These are phyloP conservation scores for Melanogaster broomeanus DNA, from an alignment of 768 basidiomycete genomes.

Conservation along the genomic window DNA sequence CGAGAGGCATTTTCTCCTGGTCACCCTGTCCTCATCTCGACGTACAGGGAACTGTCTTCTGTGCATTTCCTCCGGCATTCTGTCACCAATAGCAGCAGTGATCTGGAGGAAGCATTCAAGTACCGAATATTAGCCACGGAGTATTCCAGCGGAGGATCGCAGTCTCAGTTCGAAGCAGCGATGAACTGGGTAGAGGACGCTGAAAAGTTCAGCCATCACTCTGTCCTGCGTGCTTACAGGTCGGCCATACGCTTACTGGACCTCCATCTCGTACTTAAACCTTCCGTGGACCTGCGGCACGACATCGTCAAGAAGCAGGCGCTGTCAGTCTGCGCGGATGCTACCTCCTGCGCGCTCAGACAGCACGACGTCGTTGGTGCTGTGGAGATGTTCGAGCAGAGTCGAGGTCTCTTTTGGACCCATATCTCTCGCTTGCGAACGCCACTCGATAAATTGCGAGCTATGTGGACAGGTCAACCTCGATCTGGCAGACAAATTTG, in stretches of 20 bases:
- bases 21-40: constrained; percentile 12
- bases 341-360: constrained; percentile 28
- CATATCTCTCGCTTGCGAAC: constrained; percentile 24
- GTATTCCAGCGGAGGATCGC: constrained; percentile 18
- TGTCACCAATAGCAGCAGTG: constrained; percentile 5
- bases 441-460: constrained; percentile 23
- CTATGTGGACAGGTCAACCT: constrained; percentile 1
- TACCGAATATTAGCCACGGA: constrained; percentile 19
- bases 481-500: constrained; percentile 20
- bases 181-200: constrained; percentile 23
- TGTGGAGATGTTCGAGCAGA: constrained; percentile 39
- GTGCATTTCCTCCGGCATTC: constrained; percentile 10
- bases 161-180: constrained; percentile 14
- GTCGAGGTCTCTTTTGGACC: constrained; percentile 27
- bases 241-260: constrained; percentile 19
- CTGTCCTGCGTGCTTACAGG: constrained; percentile 15
- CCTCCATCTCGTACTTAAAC: constrained; percentile 16
- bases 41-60: constrained; percentile 11
- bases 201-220: constrained; percentile 19
- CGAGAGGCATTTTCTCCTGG: constrained; percentile 2
- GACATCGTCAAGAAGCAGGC: constrained; percentile 12
- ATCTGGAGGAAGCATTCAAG: constrained; percentile 25
- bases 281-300: constrained; percentile 13
- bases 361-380: constrained; percentile 18
- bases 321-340: constrained; percentile 22